Conservation (phyloP, 2,329 filamentous ascomycete genomes). For the Nothomitra cinnamomea region DNA sequence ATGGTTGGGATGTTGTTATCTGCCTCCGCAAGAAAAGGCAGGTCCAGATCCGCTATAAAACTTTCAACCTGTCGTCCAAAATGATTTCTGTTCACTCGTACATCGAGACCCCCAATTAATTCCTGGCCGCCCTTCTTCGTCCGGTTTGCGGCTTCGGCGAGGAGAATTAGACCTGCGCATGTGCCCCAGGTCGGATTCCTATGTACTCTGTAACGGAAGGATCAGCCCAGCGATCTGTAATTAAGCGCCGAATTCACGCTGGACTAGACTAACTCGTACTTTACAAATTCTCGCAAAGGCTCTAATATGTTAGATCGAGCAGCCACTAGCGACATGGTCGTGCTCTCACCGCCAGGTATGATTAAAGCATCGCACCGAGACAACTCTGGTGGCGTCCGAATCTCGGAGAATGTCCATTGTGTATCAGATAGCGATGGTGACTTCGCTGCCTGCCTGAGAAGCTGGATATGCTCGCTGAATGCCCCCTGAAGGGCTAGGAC, state of each 20-base stretch:
- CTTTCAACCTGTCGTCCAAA: slow-evolving; percentile 89
- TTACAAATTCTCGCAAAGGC: slow-evolving; percentile 76
- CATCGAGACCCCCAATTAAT: slow-evolving; percentile 77
- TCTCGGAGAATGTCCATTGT: slow-evolving; percentile 52
- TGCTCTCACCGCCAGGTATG: slow-evolving; percentile 89
- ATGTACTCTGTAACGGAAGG: slow-evolving; percentile 35
- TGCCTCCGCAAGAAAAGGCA: slow-evolving; percentile 46
- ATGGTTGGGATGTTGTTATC: slow-evolving; percentile 15
- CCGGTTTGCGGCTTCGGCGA: slow-evolving; percentile 73
- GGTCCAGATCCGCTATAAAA: slow-evolving; percentile 58
- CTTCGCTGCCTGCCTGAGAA: slow-evolving; percentile 52
- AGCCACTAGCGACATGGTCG: slow-evolving; percentile 79
- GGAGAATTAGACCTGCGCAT: slow-evolving; percentile 82
- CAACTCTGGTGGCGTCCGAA: slow-evolving; percentile 60
- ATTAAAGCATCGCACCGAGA: slow-evolving; percentile 63
- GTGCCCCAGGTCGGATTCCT: slow-evolving; percentile 88
- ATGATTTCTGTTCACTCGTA: slow-evolving; percentile 83
- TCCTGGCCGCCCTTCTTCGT: slow-evolving; percentile 87
- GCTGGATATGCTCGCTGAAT: slow-evolving; percentile 71
- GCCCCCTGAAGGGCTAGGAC: slow-evolving; percentile 75
- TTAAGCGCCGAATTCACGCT: neutral
- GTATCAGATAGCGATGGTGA: slow-evolving; percentile 13
- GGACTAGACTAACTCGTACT: slow-evolving; percentile 34
- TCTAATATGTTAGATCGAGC: slow-evolving; percentile 65
- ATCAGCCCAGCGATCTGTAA: neutral